Percentiles rank a stretch among this genome's conserved stretches.
Evolutionary conservation across 768 basidiomycete genomes (phyloP).

Genomic region (Exsudoporus frostii): DNA sequence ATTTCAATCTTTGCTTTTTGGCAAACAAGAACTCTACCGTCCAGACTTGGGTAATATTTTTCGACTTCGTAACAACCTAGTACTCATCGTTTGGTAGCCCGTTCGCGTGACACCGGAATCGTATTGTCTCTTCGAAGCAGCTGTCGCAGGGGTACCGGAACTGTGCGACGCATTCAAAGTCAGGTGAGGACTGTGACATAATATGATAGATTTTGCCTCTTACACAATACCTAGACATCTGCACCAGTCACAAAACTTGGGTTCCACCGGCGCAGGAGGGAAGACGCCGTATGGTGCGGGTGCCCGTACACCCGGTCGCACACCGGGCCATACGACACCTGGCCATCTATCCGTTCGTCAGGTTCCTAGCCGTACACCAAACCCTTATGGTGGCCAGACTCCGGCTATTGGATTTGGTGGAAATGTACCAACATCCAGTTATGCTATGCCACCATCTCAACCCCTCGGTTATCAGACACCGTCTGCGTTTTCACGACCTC

Average conservation of each 20-base stretch:
- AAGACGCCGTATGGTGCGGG: slow-evolving; percentile 81
- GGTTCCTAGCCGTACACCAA: slow-evolving; percentile 65
- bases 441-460: slow-evolving; percentile 31
- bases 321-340: slow-evolving; percentile 73
- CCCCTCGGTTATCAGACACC: slow-evolving; percentile 42
- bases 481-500: slow-evolving; percentile 38
- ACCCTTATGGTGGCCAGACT: slow-evolving; percentile 61
- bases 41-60: slow-evolving; percentile 74
- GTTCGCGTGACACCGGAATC: slow-evolving; percentile 85
- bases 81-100: slow-evolving; percentile 46
- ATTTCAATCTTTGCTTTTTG: slow-evolving; percentile 91
- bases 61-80: background rate
- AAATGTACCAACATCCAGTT: slow-evolving; percentile 26
- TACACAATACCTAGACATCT: slow-evolving; percentile 50
- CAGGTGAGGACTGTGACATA: slow-evolving; percentile 40
- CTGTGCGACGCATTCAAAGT: slow-evolving; percentile 98
- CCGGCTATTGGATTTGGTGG: slow-evolving; percentile 32
- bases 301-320: slow-evolving; percentile 72
- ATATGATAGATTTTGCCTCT: background rate
- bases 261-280: slow-evolving; percentile 50
- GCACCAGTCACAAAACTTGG: slow-evolving; percentile 71
- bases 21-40: slow-evolving; percentile 88
- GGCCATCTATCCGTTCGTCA: slow-evolving; percentile 77
- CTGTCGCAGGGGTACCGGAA: slow-evolving; percentile 88
- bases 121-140: slow-evolving; percentile 86